Evolutionary conservation across 495 filamentous ascomycete genomes (phyloP), one percentile per base, ranked within the genome.

Genomic region (Chaetomium cochliodes): DNA sequence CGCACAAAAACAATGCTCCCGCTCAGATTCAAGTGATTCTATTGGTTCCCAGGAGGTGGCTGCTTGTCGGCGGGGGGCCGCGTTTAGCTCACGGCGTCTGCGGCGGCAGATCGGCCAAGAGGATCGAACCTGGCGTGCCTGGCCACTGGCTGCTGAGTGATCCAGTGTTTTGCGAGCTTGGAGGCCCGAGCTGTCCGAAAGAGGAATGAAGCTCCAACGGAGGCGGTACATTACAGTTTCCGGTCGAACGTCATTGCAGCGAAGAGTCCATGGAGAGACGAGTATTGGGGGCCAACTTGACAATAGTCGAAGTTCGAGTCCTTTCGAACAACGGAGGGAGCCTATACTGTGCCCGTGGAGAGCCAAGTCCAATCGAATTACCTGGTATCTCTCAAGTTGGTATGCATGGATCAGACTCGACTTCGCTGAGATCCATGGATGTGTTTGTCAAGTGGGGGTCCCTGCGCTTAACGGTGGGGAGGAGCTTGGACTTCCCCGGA

Each of bases 101-200:
- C 30, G 52, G 61, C 61, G 61, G 12, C 26, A 54, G 52, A 33
- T 18, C 25, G 28, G 52, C 52, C 52, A 54, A 54, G 52, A n/a
- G 20, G 28, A 54, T 51, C 23, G 52, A n/a, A 33, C 4, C 25
- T 30, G 25, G 25, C 25, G n/a, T n/a, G n/a, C n/a, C n/a, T n/a
- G n/a, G n/a, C n/a, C n/a, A 2, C 28, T 13, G 51, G 51, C 28
- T 30, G 47, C 47, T 52, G 49, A 52, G 49, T 52, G 23, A 12
- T 18, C 5, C 12, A 52, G 22, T 15, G n/a, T 52, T 26, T 44
- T 44, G 41, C 22, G 23, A 26, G 49, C 12, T 52, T 23, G 22
- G 9, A 52, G 22, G 33, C 33, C 33, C 33, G 22, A 15, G 25
- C 49, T 26, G 23, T 26, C 23, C 49, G 22, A 26, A 52, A 52